Evolutionary conservation across 2,329 filamentous ascomycete genomes (phyloP).

Genomic region (Aureobasidium lini): DNA sequence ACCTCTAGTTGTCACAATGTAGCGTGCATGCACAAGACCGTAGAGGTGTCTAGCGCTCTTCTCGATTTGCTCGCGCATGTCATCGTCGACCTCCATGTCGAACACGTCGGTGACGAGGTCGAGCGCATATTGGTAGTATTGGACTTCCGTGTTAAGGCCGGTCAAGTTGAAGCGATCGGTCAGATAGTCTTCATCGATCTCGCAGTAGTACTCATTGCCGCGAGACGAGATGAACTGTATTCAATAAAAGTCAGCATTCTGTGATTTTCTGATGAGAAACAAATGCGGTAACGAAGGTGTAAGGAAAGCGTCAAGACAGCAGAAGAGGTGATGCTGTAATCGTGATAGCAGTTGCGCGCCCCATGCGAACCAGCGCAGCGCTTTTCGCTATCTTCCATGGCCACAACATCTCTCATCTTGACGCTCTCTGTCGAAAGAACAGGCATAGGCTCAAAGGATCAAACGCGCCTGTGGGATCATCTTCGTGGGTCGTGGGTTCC

Average conservation of each 20-base stretch:
- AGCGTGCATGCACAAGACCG: conserved; percentile 89
- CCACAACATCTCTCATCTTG: neutral
- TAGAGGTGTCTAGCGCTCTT: conserved; percentile 95
- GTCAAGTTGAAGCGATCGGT: conserved; percentile 98
- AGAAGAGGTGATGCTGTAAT: neutral
- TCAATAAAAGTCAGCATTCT: neutral
- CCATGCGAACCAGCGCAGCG: neutral
- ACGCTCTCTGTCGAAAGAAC: neutral
- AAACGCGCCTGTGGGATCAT: neutral
- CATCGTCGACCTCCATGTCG: conserved; percentile 96
- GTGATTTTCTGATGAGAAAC: neutral
- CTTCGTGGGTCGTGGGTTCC: neutral
- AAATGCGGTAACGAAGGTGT: neutral
- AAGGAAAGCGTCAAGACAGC: conserved; percentile 1
- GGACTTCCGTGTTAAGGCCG: conserved; percentile 91
- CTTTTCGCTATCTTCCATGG: neutral
- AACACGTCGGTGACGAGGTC: conserved; percentile 98
- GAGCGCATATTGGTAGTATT: conserved; percentile 98
- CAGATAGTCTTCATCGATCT: conserved; percentile 98
- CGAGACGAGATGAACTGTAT: conserved; percentile 92
- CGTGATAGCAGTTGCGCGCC: neutral
- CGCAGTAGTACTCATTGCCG: conserved; percentile 98
- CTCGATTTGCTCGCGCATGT: conserved; percentile 96
- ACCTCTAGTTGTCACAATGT: conserved; percentile 91
- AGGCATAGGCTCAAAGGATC: neutral